Base-by-base conservation (phyloP, 805 yeast genomes). In the Starmerella roubikii region DNA sequence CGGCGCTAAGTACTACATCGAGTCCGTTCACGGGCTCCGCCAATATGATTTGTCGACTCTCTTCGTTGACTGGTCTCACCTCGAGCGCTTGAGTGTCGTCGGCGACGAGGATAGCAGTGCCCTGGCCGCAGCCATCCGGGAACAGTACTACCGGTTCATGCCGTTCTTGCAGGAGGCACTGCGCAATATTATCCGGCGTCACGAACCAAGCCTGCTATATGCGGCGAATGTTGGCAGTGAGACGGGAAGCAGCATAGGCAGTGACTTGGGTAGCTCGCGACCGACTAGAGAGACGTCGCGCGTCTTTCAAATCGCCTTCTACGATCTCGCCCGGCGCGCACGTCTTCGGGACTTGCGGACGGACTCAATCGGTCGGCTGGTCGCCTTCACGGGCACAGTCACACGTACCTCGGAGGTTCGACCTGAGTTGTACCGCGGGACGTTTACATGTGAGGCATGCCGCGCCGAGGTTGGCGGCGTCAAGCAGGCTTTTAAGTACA, bases 351-450 rank as follows among this genome's bases (percentile, higher is more conserved):
- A 88, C 54, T 69, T 91, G 41, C 71, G 91, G 53, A 81, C 96
- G 1, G 93, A 82, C 49, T 78, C 78, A 48, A 78, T 91, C 41
- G 98, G 97, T 13, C 68, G 80, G 9, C 67, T 88, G 44, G 68
- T 84, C 64, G 67, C 88, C 9, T 80, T 88, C 25, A 76, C 88
- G 8, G 98, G 97, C 40, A 91, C 98, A 0, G 94, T 91, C 4
- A 88, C 97, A 0, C 73, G 97, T 57, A 84, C 97, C 0, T 78
- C 93, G 18, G 97, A 91, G 61, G 96, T 91, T 11, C 73, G 97
- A 41, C 98, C 98, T 0, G 98, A 91, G 59, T 68, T 91, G 45
- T 83, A 68, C 64, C 74, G 70, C 43, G 98, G 84, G 12, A 71
- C 86, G 21, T 91, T 91, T 59, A 74, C 82, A 1, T 91, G 98